Conservation (phyloP, 2,329 filamentous ascomycete species). For the Cadophora luteo-olivacea region DNA sequence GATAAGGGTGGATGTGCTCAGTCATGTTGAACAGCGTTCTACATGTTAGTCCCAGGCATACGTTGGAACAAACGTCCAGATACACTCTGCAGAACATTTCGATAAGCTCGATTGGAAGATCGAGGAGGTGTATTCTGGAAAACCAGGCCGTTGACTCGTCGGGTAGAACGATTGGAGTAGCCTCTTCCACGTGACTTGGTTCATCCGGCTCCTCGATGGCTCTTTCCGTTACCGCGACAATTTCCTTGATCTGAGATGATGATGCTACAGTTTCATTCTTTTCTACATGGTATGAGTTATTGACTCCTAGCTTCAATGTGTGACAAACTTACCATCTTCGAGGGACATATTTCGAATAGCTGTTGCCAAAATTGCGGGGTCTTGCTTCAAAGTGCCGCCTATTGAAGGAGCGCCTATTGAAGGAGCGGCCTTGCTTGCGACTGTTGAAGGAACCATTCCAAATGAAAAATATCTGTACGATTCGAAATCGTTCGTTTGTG, state of each 20-base stretch:
- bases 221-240: background rate
- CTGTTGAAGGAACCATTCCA: background rate
- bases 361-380: background rate
- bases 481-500: background rate
- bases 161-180: background rate
- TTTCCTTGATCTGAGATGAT: background rate
- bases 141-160: background rate
- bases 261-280: background rate
- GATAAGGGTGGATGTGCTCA: constrained; percentile 18
- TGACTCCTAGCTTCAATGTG: background rate
- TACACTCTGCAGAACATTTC: constrained; percentile 19
- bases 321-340: background rate
- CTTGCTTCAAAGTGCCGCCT: background rate
- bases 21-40: constrained; percentile 23
- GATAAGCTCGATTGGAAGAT: constrained; percentile 25
- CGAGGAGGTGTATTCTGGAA: constrained; percentile 12
- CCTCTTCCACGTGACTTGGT: background rate
- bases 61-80: constrained; percentile 21
- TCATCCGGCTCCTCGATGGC: background rate
- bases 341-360: background rate
- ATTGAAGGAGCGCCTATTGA: background rate
- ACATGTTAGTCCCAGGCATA: constrained; percentile 22
- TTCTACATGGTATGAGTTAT: background rate
- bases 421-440: background rate
- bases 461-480: background rate